These are phyloP conservation scores for Cerioporus squamosus DNA, from an alignment of 1,284 basidiomycete genomes.

Conservation along the genomic window DNA sequence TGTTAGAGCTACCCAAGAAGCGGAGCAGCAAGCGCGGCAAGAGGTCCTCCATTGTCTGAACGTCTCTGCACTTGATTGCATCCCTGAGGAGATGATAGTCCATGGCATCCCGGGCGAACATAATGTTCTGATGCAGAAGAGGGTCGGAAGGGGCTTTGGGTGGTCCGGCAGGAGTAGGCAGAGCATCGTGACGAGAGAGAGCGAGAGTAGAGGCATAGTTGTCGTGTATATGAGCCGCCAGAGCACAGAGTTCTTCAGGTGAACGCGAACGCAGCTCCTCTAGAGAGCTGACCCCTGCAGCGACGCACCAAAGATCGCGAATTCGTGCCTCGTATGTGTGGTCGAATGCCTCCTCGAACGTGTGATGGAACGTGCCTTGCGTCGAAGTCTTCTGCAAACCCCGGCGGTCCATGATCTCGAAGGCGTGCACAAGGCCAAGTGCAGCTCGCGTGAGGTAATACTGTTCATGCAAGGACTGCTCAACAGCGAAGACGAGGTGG, in stretches of 20 bases:
- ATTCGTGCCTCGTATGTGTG: slow-evolving; percentile 22
- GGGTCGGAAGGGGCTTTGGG: slow-evolving; percentile 3
- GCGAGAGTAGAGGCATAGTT: slow-evolving; percentile 28
- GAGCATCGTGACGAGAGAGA: slow-evolving; percentile 3
- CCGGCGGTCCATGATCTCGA: slow-evolving; percentile 21
- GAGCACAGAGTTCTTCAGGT: slow-evolving; percentile 1
- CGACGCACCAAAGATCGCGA: slow-evolving; percentile 9
- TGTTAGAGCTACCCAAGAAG: slow-evolving; percentile 18
- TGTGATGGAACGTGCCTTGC: slow-evolving; percentile 25
- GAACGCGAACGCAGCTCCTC: background rate
- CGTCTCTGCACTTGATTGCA: slow-evolving; percentile 41
- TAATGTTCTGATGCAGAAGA: slow-evolving; percentile 27
- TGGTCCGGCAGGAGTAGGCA: slow-evolving; percentile 1
- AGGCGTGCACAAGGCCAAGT: slow-evolving; percentile 19
- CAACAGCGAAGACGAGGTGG: slow-evolving; percentile 39
- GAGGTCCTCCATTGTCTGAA: slow-evolving; percentile 39
- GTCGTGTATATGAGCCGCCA: slow-evolving; percentile 22
- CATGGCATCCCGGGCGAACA: slow-evolving; percentile 41
- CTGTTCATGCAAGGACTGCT: slow-evolving; percentile 26
- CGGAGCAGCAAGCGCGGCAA: slow-evolving; percentile 35
- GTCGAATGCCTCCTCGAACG: slow-evolving; percentile 21
- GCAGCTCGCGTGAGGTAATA: slow-evolving; percentile 15
- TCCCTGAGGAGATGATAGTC: slow-evolving; percentile 37
- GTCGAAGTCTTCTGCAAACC: slow-evolving; percentile 16
- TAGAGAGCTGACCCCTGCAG: background rate